Conservation (phyloP, 2,329 filamentous ascomycete genomes). For the Neofusicoccum ribis region DNA sequence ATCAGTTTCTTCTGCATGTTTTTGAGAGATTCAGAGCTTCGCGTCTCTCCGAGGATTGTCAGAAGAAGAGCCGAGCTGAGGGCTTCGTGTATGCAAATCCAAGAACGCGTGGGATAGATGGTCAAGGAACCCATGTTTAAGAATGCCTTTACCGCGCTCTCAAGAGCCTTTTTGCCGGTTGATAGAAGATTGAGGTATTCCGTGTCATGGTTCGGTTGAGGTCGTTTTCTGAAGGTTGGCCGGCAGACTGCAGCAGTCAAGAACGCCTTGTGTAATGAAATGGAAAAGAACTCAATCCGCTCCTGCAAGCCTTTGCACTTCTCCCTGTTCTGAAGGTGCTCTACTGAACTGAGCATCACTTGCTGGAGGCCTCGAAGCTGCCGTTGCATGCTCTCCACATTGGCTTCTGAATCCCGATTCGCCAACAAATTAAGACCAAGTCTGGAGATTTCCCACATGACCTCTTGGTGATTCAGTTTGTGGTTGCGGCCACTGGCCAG, state of each 20-base stretch:
- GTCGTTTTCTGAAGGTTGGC: neutral
- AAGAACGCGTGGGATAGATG: constrained; percentile 1
- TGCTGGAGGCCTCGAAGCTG: neutral
- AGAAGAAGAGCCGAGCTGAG: constrained; percentile 13
- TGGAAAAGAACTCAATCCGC: neutral
- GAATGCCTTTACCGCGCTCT: neutral
- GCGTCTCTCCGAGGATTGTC: constrained; percentile 9
- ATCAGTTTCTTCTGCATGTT: constrained; percentile 2
- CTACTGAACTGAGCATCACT: neutral
- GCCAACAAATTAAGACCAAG: neutral
- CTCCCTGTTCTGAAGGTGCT: neutral
- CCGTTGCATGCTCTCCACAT: neutral
- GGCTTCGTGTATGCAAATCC: constrained; percentile 10
- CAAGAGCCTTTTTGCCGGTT: neutral
- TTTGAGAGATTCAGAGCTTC: neutral
- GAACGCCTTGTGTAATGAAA: constrained; percentile 3
- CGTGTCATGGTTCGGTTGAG: neutral
- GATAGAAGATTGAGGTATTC: neutral
- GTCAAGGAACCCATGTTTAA: neutral
- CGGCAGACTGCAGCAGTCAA: neutral
- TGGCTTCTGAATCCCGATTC: neutral
- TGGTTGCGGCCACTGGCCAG: too few species aligned
- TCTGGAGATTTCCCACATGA: constrained; percentile 5
- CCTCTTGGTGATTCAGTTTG: neutral
- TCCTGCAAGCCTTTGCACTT: neutral